Evolutionary conservation across 441 rosid species (phyloP), one percentile per base, ranked within the genome.

Genomic region (Populus hybrid): DNA sequence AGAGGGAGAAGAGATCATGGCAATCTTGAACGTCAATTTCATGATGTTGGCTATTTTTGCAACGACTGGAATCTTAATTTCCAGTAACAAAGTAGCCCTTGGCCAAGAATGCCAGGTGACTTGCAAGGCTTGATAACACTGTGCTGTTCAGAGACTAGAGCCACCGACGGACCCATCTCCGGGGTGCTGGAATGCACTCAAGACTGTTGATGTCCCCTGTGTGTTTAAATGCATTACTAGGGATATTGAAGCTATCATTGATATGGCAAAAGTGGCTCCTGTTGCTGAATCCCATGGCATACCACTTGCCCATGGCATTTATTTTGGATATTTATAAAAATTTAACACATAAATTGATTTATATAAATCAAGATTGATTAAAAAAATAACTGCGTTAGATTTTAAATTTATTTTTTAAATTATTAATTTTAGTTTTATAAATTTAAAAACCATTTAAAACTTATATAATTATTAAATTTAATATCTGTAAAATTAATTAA

Each of bases 91-190:
- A 4, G 34, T 50, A 5, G 68, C 23, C 1, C 30, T 32, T 14
- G 67, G 78, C 1, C 67, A 76, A 76, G 35, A n/a, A 30, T 76
- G 67, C 67, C 34, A 23, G 73, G 18, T 50, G 78, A 76, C 35
- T 70, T 76, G 12, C 67, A 68, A 30, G 50, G 73, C 32, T 30
- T 76, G 0, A 57, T 34, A 68, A 50, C 78, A 32, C 10, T 34
- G 14, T 68, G 78, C 23, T 11, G 73, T 76, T 69, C 73, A 76
- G 1, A 76, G 46, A 21, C 3, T 3, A 2, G 67, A 67, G 35
- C 67, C 54, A 0, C 50, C 0, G 21, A 14, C 12, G 21, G 54
- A 50, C 24, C 72, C 72, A 3, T 75, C 78, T 26, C 72, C 5
- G 7, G 66, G 21, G 5, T 75, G 72, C 10, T 75, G 78, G 14